These are phyloP conservation scores for Lipomyces kockii DNA, from an alignment of 805 yeast genomes.

Conservation along the genomic window DNA sequence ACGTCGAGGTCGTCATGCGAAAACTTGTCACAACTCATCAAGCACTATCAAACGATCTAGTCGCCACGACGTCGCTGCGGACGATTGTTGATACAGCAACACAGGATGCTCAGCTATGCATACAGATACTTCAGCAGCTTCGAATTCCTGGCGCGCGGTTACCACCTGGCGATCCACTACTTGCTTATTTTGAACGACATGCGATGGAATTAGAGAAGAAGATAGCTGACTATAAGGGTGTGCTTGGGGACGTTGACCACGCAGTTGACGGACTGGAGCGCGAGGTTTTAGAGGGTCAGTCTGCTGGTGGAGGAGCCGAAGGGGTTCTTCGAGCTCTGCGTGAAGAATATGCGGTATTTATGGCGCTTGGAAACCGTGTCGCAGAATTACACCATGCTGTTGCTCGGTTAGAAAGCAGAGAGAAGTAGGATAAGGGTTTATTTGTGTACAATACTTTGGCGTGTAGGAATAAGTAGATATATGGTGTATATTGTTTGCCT, in stretches of 20 bases:
- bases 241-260: slow-evolving; percentile 56
- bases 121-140: slow-evolving; percentile 29
- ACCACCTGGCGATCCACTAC: slow-evolving; percentile 53
- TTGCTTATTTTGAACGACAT: slow-evolving; percentile 56
- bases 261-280: slow-evolving; percentile 54
- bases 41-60: slow-evolving; percentile 32
- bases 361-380: slow-evolving; percentile 72
- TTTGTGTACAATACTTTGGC: not conserved
- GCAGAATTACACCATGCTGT: slow-evolving; percentile 69
- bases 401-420: slow-evolving; percentile 38
- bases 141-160: slow-evolving; percentile 34
- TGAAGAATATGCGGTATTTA: slow-evolving; percentile 68
- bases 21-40: slow-evolving; percentile 35
- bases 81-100: slow-evolving; percentile 25
- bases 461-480: not conserved
- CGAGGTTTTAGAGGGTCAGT: slow-evolving; percentile 27
- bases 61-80: slow-evolving; percentile 25
- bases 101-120: slow-evolving; percentile 30
- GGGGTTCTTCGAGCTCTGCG: slow-evolving; percentile 45
- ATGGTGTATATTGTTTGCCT: not conserved
- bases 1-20: slow-evolving; percentile 56
- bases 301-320: slow-evolving; percentile 25
- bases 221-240: slow-evolving; percentile 55
- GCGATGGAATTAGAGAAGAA: slow-evolving; percentile 51
- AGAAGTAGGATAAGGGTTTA: slow-evolving; percentile 11